Evolutionary conservation across 2,329 filamentous ascomycete species (phyloP).

Genomic region (Fusarium burgessii): DNA sequence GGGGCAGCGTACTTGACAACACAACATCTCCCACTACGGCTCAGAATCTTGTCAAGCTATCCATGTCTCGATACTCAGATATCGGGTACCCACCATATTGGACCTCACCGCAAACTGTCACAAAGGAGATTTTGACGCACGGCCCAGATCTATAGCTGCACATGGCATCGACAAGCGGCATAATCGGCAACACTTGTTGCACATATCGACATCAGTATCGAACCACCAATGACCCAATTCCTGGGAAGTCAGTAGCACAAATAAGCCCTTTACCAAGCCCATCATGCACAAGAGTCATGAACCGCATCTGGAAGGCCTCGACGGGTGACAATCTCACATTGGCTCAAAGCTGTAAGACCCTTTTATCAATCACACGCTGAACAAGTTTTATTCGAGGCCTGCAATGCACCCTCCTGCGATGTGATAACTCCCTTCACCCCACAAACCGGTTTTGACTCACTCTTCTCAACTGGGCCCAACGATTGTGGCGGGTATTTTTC

Average conservation of each 20-base stretch:
- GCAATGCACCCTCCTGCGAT: constrained; percentile 34
- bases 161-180: not conserved
- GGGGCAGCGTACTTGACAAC: constrained; percentile 17
- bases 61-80: constrained; percentile 24
- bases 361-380: constrained; percentile 10
- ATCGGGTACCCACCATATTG: constrained; percentile 22
- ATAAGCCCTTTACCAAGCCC: constrained; percentile 2
- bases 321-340: constrained; percentile 12
- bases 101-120: constrained; percentile 36
- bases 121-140: constrained; percentile 12
- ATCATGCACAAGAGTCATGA: constrained; percentile 22
- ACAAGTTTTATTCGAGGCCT: constrained; percentile 32
- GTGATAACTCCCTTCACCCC: constrained; percentile 23
- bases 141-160: constrained; percentile 9
- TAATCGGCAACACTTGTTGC: not conserved
- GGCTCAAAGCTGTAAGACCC: not conserved
- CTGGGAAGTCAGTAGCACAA: constrained; percentile 22
- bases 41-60: constrained; percentile 19
- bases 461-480: constrained; percentile 16
- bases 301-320: constrained; percentile 7
- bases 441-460: constrained; percentile 39
- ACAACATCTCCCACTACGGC: constrained; percentile 5
- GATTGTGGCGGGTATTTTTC: constrained; percentile 21
- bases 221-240: constrained; percentile 33
- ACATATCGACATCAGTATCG: constrained; percentile 30